phyloP scores from a whole-genome alignment of 257 asterid species.

The Primulina tabacum region DNA sequence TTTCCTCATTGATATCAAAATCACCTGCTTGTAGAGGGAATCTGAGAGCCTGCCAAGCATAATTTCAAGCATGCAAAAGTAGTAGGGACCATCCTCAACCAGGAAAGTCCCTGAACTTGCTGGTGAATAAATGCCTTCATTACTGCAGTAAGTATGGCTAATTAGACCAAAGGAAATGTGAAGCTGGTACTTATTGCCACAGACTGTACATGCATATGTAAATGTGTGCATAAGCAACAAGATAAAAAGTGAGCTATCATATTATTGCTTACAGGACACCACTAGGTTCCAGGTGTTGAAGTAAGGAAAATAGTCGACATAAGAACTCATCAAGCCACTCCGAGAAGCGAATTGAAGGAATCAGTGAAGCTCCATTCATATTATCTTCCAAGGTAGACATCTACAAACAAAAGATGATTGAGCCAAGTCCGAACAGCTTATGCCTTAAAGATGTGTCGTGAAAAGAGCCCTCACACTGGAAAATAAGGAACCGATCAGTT shows the following conservation, averaged over 20 bases:
- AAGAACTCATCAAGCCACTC: conserved; percentile 99
- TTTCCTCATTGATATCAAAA: conserved; percentile 24
- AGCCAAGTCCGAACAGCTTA: conserved; percentile 26
- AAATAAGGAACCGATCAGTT: conserved; percentile 87
- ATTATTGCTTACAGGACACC: conserved; percentile 73
- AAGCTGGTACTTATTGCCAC: conserved; percentile 20
- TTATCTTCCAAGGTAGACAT: conserved; percentile 79
- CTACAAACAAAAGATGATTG: conserved; percentile 51
- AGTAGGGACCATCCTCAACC: conserved; percentile 94
- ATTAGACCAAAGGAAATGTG: conserved; percentile 27
- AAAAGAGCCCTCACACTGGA: conserved; percentile 66
- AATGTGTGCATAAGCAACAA: conserved; percentile 8
- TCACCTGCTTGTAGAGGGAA: conserved; percentile 87
- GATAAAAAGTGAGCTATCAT: conserved; percentile 28
- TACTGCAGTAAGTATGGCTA: conserved; percentile 54
- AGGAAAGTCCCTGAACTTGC: conserved; percentile 86
- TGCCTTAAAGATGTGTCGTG: conserved; percentile 13
- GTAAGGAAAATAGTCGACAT: conserved; percentile 82
- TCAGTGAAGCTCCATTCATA: conserved; percentile 46
- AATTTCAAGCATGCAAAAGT: conserved; percentile 92
- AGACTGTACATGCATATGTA: conserved; percentile 14
- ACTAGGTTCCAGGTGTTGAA: conserved; percentile 91
- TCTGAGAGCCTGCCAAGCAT: conserved; percentile 89
- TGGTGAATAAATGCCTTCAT: conserved; percentile 71
- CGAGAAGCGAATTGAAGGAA: conserved; percentile 70